Evolutionary conservation across 148 eudicot genomes (phyloP), one percentile per base, ranked within the genome.

Genomic region (Vaccinium corymbosum): DNA sequence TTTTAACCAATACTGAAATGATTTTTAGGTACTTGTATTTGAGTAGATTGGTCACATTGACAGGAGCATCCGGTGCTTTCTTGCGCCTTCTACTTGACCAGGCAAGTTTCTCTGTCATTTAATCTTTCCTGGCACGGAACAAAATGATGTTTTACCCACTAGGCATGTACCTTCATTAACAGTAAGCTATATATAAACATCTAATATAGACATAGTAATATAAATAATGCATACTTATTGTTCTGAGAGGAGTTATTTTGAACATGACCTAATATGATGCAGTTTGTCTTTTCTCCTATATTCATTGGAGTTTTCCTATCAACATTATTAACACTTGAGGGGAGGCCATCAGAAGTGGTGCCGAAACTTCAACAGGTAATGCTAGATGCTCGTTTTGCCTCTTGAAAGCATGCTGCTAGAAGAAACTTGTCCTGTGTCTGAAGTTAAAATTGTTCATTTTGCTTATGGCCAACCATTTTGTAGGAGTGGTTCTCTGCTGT

Each of bases 401-500:
- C 62, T 25, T 80, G 62, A 73, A 75, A 12, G 57, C 48, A 86
- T 46, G 55, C 46, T 57, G 42, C 17, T 29, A 66, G 19, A 81
- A 81, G 81, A 25, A 78, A 78, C 51, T 42, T 64, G 32, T 77
- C 38, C 50, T 64, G 32, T 29, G 66, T 79, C 46, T 15, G 3
- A 51, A 35, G 17, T n/a, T 32, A 11, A 49, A 56, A 72, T 8
- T 35, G 56, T 27, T 79, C 50, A 80, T 55, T 1, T 42, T 4
- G 14, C 35, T 72, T 38, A 57, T 59, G 22, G 32, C 66, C 22
- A 35, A 48, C 56, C 7, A 76, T 85, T 55, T 77, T 87, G 83
- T 83, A 96, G 99, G 98, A 94, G 87, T 96, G 99, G 98, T 91
- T 93, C 79, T 88, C 98, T 71, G 86, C 99, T 64, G 98, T 96